A percentile compares a stretch with the other conserved stretches of the same genome.
phyloP scores from a whole-genome alignment of 257 asterid species.

The Schizonepeta tenuifolia region DNA sequence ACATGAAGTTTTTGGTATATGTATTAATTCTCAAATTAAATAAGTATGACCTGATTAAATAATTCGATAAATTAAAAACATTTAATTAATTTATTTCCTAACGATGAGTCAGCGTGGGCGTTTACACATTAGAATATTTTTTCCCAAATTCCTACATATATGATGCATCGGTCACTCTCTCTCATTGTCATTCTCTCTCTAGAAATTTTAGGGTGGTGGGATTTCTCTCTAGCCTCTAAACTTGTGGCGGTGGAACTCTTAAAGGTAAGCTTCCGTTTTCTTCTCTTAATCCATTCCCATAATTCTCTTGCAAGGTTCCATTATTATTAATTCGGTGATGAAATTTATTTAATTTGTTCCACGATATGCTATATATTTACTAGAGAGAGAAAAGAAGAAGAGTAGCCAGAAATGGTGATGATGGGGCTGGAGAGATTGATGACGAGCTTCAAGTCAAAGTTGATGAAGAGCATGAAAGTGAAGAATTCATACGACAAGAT shows the following conservation, averaged over 20 bases:
- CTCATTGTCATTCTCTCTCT: not conserved
- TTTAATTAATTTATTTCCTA: not conserved
- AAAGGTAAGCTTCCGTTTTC: not conserved
- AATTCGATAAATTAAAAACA: not conserved
- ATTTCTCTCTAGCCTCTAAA: not conserved
- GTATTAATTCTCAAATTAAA: not conserved
- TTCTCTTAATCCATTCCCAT: not conserved
- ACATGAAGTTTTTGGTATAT: not conserved
- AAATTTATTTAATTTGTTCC: not conserved
- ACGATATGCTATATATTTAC: not conserved
- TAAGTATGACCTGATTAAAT: not conserved
- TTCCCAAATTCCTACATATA: not conserved
- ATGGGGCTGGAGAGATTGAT: constrained; percentile 24
- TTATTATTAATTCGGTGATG: not conserved
- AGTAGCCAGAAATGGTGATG: constrained; percentile 8
- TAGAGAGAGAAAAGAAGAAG: too few species aligned
- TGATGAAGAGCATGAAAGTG: constrained; percentile 14
- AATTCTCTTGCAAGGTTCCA: not conserved
- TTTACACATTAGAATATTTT: not conserved
- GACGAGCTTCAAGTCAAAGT: constrained; percentile 7
- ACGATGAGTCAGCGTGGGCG: not conserved
- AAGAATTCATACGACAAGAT: constrained; percentile 47
- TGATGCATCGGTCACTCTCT: not conserved
- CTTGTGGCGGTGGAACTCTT: not conserved
- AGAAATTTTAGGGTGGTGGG: not conserved